A percentile compares a stretch with the other conserved stretches of the same genome.
Conservation (phyloP, 306 rosid species). For the Quercus agrifolia region DNA sequence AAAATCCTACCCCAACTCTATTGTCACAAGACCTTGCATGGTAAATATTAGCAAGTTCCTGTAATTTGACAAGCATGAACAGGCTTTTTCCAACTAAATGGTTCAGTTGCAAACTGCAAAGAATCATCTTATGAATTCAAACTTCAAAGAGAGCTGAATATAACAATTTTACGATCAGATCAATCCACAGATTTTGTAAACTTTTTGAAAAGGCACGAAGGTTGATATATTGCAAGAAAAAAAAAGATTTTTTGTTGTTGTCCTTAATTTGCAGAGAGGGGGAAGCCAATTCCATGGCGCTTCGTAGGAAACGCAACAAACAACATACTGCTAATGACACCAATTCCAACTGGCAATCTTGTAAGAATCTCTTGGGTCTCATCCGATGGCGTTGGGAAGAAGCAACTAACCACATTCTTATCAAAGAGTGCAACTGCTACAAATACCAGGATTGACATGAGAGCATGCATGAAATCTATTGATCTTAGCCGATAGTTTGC, state of each 20-base stretch:
- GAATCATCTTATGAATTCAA: not conserved
- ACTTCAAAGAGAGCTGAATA: not conserved
- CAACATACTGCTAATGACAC: constrained; percentile 51
- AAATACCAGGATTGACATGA: constrained; percentile 58
- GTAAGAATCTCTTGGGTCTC: constrained; percentile 55
- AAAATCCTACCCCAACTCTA: too few relatives aligned
- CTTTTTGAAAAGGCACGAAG: not conserved
- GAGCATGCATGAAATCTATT: constrained; percentile 65
- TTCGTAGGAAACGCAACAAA: constrained; percentile 57
- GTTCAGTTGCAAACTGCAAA: too few relatives aligned
- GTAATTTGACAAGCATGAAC: too few relatives aligned
- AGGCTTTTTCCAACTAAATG: too few relatives aligned
- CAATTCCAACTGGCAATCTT: constrained; percentile 63
- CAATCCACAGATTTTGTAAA: not conserved
- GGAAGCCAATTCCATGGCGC: constrained; percentile 85
- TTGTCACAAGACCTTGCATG: too few relatives aligned
- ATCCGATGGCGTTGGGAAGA: constrained; percentile 57
- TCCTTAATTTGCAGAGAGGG: constrained; percentile 37
- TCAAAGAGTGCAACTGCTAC: constrained; percentile 69
- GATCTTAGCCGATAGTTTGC: constrained; percentile 43
- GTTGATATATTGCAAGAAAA: not conserved
- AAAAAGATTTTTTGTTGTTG: not conserved
- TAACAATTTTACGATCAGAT: not conserved
- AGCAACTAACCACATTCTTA: constrained; percentile 60
- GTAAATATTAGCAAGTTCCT: too few relatives aligned